Base-by-base conservation (phyloP, 1,284 basidiomycete species). In the Paramarasmius palmivorus region DNA sequence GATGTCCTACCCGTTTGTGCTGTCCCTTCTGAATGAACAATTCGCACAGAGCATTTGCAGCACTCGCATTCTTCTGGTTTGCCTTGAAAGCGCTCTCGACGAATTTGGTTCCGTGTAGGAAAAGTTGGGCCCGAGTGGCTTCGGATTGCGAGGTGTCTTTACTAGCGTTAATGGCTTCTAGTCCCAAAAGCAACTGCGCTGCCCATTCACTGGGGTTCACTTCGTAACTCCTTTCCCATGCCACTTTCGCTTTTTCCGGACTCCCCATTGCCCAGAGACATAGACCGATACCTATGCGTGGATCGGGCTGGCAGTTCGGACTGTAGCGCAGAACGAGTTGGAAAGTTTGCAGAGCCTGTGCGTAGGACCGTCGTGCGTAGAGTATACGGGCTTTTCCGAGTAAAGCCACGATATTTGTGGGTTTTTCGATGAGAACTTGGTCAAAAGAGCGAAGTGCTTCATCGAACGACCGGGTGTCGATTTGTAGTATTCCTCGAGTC, bases 201-300 rank as follows among this genome's bases (percentile, higher is more conserved):
- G 89, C 76, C 86, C 88, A 92, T 62, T 86, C 84, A 2, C 75
- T 73, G 1, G 91, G 88, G 61, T 95, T 87, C 60, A 93, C 82
- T 69, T 90, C 88, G 52, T 91, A 67, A 59, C 90, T 90, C 40
- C 94, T 79, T 62, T 93, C 81, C 95, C 95, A 98, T 0, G 94
- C 95, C 26, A 81, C 81, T 58, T 84, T 84, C 0, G 95, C 95
- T 59, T 86, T 87, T 2, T 76, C 75, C 55, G 86, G 86, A 62
- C 95, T 84, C 52, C 90, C 90, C 70, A 96, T 76, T 9, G 89
- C 82, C 90, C 92, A 97, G 17, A 93, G 78, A 69, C 95, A 96
- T 7, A 97, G 73, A 8, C 95, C 95, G 36, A 98, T 92, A 15
- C 95, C 95, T 59, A 97, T 90, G 14, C 95, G 82, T 26, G 95